Percentiles rank a stretch among this genome's conserved stretches.
These are phyloP conservation scores for Cercospora canescens DNA, from an alignment of 2,329 filamentous ascomycete species.

Conservation along the genomic window DNA sequence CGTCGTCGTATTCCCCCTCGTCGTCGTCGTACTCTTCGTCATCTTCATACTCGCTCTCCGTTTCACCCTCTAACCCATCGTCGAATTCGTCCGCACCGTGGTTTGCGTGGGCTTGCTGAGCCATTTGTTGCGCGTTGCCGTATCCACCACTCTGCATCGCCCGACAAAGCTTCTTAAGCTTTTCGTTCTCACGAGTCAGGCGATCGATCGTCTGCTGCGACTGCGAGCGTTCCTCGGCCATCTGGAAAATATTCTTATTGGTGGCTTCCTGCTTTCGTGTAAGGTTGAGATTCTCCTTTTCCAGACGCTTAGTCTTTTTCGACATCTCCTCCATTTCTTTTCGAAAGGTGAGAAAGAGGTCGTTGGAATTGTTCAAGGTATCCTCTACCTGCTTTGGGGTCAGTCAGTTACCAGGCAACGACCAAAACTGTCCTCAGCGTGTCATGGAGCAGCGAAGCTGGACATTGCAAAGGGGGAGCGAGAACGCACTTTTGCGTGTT, in stretches of 20 bases:
- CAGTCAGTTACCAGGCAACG: slow-evolving; percentile 37
- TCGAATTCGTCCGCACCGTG: slow-evolving; percentile 30
- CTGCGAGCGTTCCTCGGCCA: slow-evolving; percentile 88
- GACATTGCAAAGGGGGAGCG: slow-evolving; percentile 8
- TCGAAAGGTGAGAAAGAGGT: slow-evolving; percentile 91
- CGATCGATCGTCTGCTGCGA: slow-evolving; percentile 75
- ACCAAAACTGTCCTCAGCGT: slow-evolving; percentile 10
- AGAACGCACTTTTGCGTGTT: slow-evolving; percentile 16
- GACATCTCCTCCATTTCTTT: slow-evolving; percentile 99
- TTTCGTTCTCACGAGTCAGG: slow-evolving; percentile 80
- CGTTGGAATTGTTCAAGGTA: slow-evolving; percentile 97
- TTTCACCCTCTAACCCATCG: slow-evolving; percentile 47
- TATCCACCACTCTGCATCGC: slow-evolving; percentile 95
- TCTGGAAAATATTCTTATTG: slow-evolving; percentile 91
- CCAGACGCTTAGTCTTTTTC: slow-evolving; percentile 94
- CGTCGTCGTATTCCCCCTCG: slow-evolving; percentile 63
- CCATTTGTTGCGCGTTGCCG: slow-evolving; percentile 46
- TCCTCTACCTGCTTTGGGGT: slow-evolving; percentile 82
- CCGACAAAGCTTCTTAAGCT: slow-evolving; percentile 90
- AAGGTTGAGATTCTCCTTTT: slow-evolving; percentile 91
- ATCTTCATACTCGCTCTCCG: slow-evolving; percentile 67
- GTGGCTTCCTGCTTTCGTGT: slow-evolving; percentile 92
- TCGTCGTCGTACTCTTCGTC: slow-evolving; percentile 68
- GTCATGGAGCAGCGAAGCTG: slow-evolving; percentile 4
- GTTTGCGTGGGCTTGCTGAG: slow-evolving; percentile 19